Evolutionary conservation across 2,329 filamentous ascomycete genomes (phyloP).

Genomic region (Cercospora sp.): DNA sequence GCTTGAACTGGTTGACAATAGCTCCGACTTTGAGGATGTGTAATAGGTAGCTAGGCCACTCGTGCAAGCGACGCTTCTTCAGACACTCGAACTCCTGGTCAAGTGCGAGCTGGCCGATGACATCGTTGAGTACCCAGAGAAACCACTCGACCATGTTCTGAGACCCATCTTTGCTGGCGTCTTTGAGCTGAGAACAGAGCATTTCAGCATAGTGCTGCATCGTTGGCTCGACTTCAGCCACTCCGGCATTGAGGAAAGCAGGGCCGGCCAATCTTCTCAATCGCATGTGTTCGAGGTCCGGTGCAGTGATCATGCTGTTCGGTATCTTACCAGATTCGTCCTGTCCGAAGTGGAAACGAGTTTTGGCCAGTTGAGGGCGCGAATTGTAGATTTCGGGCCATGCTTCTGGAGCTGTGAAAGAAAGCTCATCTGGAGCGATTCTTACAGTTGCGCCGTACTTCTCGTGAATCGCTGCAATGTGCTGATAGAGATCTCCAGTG

Average conservation of each 20-base stretch:
- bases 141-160: conserved; percentile 74
- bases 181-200: conserved; percentile 23
- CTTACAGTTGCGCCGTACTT: conserved; percentile 33
- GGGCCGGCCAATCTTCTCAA: conserved; percentile 23
- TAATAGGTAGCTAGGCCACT: conserved; percentile 29
- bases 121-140: conserved; percentile 72
- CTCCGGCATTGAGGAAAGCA: conserved; percentile 30
- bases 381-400: conserved; percentile 34
- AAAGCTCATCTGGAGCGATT: conserved; percentile 36
- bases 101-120: conserved; percentile 60
- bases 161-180: conserved; percentile 61
- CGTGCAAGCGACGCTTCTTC: conserved; percentile 27
- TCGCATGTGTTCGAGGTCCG: conserved; percentile 27
- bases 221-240: conserved; percentile 29
- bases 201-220: conserved; percentile 29
- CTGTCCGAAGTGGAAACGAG: conserved; percentile 23
- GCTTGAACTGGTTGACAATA: conserved; percentile 26
- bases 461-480: conserved; percentile 32
- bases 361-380: conserved; percentile 28
- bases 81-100: conserved; percentile 49
- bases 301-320: conserved; percentile 28
- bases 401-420: conserved; percentile 31
- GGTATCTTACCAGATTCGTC: conserved; percentile 18
- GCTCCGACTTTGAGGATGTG: conserved; percentile 24
- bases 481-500: conserved; percentile 27